Conservation (phyloP, 352 stramenopile genomes). For the Globisporangium nodosum region DNA sequence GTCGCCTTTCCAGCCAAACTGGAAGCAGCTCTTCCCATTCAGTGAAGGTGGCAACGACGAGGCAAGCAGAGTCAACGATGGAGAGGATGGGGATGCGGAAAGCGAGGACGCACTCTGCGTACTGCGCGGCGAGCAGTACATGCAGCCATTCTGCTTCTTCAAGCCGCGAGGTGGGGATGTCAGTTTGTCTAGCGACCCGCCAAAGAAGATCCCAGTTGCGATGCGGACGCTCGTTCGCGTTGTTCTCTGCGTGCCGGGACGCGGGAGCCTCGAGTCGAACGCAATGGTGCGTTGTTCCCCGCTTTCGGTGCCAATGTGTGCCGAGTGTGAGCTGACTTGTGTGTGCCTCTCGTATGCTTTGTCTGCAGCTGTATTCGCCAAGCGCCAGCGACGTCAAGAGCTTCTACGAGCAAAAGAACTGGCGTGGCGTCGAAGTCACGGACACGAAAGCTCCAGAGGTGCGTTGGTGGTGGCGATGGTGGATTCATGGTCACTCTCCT, state of each 20-base stretch:
- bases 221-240: slow-evolving; percentile 72
- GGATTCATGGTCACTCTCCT: neutral
- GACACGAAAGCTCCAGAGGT: slow-evolving; percentile 10
- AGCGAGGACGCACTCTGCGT: slow-evolving; percentile 28
- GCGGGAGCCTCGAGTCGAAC: slow-evolving; percentile 49
- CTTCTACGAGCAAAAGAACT: slow-evolving; percentile 26
- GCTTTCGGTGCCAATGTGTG: neutral
- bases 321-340: neutral
- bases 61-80: neutral
- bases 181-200: neutral
- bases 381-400: slow-evolving; percentile 19
- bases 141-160: slow-evolving; percentile 69
- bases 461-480: neutral
- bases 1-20: slow-evolving; percentile 60
- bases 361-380: slow-evolving; percentile 27
- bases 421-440: slow-evolving; percentile 24
- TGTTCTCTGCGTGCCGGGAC: slow-evolving; percentile 39
- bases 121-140: slow-evolving; percentile 55
- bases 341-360: neutral
- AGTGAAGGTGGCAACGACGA: neutral
- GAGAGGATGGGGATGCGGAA: slow-evolving; percentile 10
- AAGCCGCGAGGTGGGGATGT: neutral
- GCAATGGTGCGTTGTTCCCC: slow-evolving; percentile 41
- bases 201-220: slow-evolving; percentile 37
- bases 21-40: slow-evolving; percentile 36